Evolutionary conservation across 805 yeast genomes (phyloP), one percentile per base, ranked within the genome.

Genomic region (Komagataella phaffii): DNA sequence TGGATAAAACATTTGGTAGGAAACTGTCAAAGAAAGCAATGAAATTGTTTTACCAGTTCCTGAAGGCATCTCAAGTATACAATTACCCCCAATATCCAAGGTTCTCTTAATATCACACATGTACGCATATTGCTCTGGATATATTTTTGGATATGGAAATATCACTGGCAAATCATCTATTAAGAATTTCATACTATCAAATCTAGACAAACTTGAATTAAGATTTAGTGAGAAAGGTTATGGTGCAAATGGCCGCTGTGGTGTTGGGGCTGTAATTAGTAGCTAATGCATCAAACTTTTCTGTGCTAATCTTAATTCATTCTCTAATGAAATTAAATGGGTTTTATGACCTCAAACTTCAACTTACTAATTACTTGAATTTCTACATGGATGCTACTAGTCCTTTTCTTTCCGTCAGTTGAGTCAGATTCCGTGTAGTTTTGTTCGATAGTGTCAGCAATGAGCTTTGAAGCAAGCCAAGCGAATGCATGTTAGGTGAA

Each of bases 1-100:
- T 7, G 96, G 95, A 64, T 91, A 90, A 62, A 67, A 72, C 87
- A 88, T 81, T 65, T 93, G 99, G 66, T 93, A 93, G 12, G 99
- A 96, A 48, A 93, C 88, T 0, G 98, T 88, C 47, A 93, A 69
- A 0, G 98, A 88, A 30, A 93, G 72, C 63, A 93, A 73, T 0
- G 98, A 89, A 3, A 93, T 86, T 44, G 99, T 93, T 65, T 93
- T 93, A 46, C 99, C 99, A 3, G 99, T 93, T 3, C 99, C 99
- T 5, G 99, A 93, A 58, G 99, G 99, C 99, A 93, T 93, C 70
- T 93, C 99, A 61, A 93, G 67, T 51, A 93, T 89, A 67, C 96
- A 86, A 63, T 90, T 90, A 10, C 99, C 99, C 1, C 97, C 98
- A 1, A 85, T 96, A 72, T 93, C 99, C 50, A 93, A 68, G 0